Evolutionary conservation across 2,329 filamentous ascomycete genomes (phyloP).

Genomic region (Aureobasidium zeae): DNA sequence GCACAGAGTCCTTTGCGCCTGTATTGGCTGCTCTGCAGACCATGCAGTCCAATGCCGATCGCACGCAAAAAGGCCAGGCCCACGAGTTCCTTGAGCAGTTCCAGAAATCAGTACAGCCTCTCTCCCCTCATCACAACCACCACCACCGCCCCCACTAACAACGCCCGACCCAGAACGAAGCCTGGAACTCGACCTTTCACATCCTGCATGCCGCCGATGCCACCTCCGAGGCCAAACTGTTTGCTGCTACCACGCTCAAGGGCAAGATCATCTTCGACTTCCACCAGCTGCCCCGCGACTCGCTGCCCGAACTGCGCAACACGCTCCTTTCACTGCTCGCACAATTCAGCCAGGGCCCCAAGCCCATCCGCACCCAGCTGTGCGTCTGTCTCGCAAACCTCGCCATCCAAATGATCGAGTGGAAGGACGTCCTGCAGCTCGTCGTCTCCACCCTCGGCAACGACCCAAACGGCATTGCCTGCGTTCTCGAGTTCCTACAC

Average conservation of each 20-base stretch:
- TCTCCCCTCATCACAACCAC: not conserved
- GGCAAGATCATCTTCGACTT: constrained; percentile 99
- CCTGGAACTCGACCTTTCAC: constrained; percentile 80
- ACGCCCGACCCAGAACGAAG: constrained; percentile 57
- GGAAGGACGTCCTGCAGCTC: constrained; percentile 83
- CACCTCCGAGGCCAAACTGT: constrained; percentile 79
- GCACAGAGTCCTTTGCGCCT: constrained; percentile 64
- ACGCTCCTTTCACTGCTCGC: constrained; percentile 76
- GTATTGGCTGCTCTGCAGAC: constrained; percentile 83
- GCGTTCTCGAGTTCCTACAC: constrained; percentile 89
- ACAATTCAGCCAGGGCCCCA: constrained; percentile 70
- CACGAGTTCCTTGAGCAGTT: constrained; percentile 89
- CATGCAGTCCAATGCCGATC: constrained; percentile 76
- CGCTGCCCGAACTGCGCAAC: constrained; percentile 68
- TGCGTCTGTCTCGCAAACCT: constrained; percentile 91
- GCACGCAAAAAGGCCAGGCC: constrained; percentile 76
- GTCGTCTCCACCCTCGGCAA: constrained; percentile 71
- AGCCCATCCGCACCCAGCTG: constrained; percentile 71
- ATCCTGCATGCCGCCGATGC: constrained; percentile 70
- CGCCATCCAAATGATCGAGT: constrained; percentile 90
- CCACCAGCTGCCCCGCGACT: constrained; percentile 69
- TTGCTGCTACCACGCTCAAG: constrained; percentile 92
- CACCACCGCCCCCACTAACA: constrained; percentile 6
- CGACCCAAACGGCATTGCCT: constrained; percentile 69
- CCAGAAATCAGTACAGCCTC: constrained; percentile 80